Base-by-base conservation (phyloP, 2,329 filamentous ascomycete genomes). In the Fusarium verticillioides region DNA sequence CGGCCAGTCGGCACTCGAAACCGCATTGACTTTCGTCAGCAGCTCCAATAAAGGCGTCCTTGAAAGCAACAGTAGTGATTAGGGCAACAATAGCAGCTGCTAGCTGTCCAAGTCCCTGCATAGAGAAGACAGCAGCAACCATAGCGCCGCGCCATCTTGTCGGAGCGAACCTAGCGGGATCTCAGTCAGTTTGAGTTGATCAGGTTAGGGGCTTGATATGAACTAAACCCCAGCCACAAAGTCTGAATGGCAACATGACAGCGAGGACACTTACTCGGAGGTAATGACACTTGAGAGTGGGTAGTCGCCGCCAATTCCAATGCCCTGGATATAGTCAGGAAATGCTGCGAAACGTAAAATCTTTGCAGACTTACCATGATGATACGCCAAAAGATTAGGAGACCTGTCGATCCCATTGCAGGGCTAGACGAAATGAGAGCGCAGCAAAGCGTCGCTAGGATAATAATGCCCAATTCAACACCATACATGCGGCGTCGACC, bases 401-500 rank as follows among this genome's bases (percentile, higher is more conserved):
- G 79, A 7, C 88, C 89, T 16, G 88, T 88, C 65, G 88, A 85
- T 52, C 86, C 88, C 73, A 94, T 86, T 26, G 88, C 84, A 21
- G 86, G 85, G 61, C 91, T 93, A 19, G 87, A 85, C 4, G 90
- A 88, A 18, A 89, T 86, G 32, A 93, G 85, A 26, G 90, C 85
- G 78, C 92, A 92, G 65, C 90, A 90, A 47, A 94, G 82, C 3
- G 93, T 94, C 19, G 90, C 88, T 63, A 92, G 84, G 66, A 94
- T 90, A 78, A 94, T 93, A 71, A 95, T 87, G 64, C 89, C 90
- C 56, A 95, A 82, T 79, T 95, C 93, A 34, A 94, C 86, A 54
- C 94, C 94, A 79, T 96, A 96, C 92, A 97, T 96, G 75, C 89
- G 90, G 79, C 94, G 91, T 46, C 94, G 89, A 50, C 94, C 94